Evolutionary conservation across 352 stramenopile genomes (phyloP).

Genomic region (Vaucheria bursata): DNA sequence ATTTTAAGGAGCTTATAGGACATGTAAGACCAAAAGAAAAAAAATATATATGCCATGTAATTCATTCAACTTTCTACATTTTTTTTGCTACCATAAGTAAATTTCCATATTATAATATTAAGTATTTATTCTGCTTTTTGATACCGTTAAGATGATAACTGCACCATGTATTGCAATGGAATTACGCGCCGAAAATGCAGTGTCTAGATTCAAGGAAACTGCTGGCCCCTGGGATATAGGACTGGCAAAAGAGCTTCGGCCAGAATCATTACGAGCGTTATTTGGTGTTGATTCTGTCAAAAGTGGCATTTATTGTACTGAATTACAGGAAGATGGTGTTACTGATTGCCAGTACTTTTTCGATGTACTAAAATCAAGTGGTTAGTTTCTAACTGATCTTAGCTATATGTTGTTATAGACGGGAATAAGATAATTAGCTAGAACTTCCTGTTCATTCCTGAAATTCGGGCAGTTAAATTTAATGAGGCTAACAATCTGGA

Average conservation of each 20-base stretch:
- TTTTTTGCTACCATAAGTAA: too few relatives aligned
- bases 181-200: slow-evolving; percentile 62
- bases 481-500: too few relatives aligned
- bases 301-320: slow-evolving; percentile 83
- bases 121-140: neutral
- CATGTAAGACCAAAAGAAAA: slow-evolving; percentile 60
- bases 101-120: too few relatives aligned
- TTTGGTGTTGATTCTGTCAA: slow-evolving; percentile 67
- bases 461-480: too few relatives aligned
- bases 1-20: slow-evolving; percentile 74
- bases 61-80: too few relatives aligned
- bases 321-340: slow-evolving; percentile 74
- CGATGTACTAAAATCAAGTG: slow-evolving; percentile 75
- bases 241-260: slow-evolving; percentile 79
- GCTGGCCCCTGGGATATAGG: slow-evolving; percentile 79
- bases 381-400: too few relatives aligned
- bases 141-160: slow-evolving; percentile 63
- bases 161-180: slow-evolving; percentile 74
- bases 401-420: too few relatives aligned
- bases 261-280: slow-evolving; percentile 70
- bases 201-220: slow-evolving; percentile 63
- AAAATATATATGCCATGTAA: too few relatives aligned
- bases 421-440: too few relatives aligned
- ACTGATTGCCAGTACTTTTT: slow-evolving; percentile 85
- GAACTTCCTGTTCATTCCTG: too few relatives aligned